These are phyloP conservation scores for Trypethelium eluteriae DNA, from an alignment of 495 filamentous ascomycete genomes.

Conservation along the genomic window DNA sequence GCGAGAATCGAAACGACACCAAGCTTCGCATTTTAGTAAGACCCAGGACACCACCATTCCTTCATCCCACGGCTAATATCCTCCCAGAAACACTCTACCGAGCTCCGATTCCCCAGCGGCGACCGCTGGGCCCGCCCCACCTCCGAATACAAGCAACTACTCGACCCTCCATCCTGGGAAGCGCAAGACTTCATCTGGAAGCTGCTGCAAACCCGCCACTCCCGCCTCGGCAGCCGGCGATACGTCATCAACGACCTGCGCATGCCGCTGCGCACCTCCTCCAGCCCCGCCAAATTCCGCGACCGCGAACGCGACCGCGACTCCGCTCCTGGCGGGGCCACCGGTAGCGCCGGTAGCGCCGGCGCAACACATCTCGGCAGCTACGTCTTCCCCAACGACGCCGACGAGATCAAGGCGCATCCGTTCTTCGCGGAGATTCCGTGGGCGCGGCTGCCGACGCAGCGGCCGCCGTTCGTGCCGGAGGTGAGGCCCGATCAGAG, in stretches of 20 bases:
- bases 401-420: slow-evolving; percentile 41
- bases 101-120: slow-evolving; percentile 51
- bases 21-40: slow-evolving; percentile 72
- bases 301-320: too few relatives aligned
- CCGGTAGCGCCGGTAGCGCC: slow-evolving; percentile 6
- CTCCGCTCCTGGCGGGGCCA: slow-evolving; percentile 6
- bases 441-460: slow-evolving; percentile 45
- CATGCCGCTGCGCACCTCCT: slow-evolving; percentile 19
- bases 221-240: slow-evolving; percentile 61
- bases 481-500: slow-evolving; percentile 54
- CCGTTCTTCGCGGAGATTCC: slow-evolving; percentile 37
- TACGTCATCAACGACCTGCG: slow-evolving; percentile 59
- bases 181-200: slow-evolving; percentile 67
- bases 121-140: slow-evolving; percentile 33
- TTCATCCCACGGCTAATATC: slow-evolving; percentile 15
- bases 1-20: slow-evolving; percentile 69
- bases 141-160: slow-evolving; percentile 30
- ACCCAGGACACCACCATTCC: slow-evolving; percentile 23
- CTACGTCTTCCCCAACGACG: slow-evolving; percentile 60
- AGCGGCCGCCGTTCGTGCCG: slow-evolving; percentile 69
- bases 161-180: slow-evolving; percentile 48
- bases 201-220: slow-evolving; percentile 52
- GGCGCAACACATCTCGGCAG: slow-evolving; percentile 29
- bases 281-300: slow-evolving; percentile 1
- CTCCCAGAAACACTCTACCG: slow-evolving; percentile 44